Conservation (phyloP, 1,139 yeast species). For the Debaryomycetaceae sp. region DNA sequence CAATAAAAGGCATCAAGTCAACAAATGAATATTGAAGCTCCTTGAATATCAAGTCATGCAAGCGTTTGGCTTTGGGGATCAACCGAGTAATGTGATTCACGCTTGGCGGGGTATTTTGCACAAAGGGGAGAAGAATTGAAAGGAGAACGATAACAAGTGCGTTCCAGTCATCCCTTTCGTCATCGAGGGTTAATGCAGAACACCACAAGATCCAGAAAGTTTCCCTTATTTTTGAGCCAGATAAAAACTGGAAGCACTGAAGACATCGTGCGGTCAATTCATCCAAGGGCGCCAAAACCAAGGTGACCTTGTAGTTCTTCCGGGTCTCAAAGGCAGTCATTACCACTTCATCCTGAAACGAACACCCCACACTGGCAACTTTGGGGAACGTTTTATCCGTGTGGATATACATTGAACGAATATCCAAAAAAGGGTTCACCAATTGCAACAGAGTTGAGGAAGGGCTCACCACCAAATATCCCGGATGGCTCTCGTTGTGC, state of each 20-base stretch:
- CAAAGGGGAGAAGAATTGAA: slow-evolving; percentile 43
- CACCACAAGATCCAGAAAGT: slow-evolving; percentile 64
- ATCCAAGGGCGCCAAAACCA: slow-evolving; percentile 46
- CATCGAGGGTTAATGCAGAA: slow-evolving; percentile 43
- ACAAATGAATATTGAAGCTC: slow-evolving; percentile 31
- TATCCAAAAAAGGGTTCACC: slow-evolving; percentile 62
- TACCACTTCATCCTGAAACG: slow-evolving; percentile 27
- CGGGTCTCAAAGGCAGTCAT: slow-evolving; percentile 18
- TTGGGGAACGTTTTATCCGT: slow-evolving; percentile 15
- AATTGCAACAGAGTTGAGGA: slow-evolving; percentile 35
- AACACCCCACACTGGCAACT: slow-evolving; percentile 20
- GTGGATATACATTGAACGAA: slow-evolving; percentile 43
- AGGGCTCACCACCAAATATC: slow-evolving; percentile 36
- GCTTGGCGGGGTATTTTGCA: slow-evolving; percentile 14
- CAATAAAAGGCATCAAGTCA: slow-evolving; percentile 57
- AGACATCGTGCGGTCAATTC: slow-evolving; percentile 40
- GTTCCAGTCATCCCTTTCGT: slow-evolving; percentile 54
- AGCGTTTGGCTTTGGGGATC: slow-evolving; percentile 33
- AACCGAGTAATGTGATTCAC: slow-evolving; percentile 36
- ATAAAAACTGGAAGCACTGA: slow-evolving; percentile 46
- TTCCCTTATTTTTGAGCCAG: slow-evolving; percentile 57
- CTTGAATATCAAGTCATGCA: slow-evolving; percentile 22
- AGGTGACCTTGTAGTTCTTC: slow-evolving; percentile 24
- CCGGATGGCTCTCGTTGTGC: slow-evolving; percentile 27
- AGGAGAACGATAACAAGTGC: slow-evolving; percentile 54